These are phyloP conservation scores for Backusella sp. DNA, from an alignment of 192 early-diverging fungal genomes.

Conservation along the genomic window DNA sequence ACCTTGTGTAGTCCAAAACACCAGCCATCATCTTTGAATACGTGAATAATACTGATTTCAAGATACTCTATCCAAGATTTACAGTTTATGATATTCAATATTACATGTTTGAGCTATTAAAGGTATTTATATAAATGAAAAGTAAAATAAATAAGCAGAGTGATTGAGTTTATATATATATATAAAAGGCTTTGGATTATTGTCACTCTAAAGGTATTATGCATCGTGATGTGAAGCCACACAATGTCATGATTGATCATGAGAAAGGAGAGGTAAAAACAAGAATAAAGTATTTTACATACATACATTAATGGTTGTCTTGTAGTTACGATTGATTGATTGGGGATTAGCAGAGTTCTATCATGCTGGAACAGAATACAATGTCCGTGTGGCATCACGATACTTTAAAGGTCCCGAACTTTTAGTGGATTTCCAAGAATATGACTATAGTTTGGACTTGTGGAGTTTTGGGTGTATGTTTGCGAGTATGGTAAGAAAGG, in stretches of 20 bases:
- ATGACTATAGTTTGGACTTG: conserved; percentile 99
- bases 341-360: conserved; percentile 99
- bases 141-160: too few species aligned
- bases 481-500: conserved; percentile 86
- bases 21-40: conserved; percentile 96
- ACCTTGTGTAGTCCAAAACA: conserved; percentile 74
- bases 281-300: neutral
- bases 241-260: conserved; percentile 99
- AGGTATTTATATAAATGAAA: conserved; percentile 45
- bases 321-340: conserved; percentile 90
- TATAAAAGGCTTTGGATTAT: conserved; percentile 85
- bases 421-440: conserved; percentile 96
- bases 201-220: conserved; percentile 99
- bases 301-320: neutral
- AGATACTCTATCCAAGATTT: conserved; percentile 91
- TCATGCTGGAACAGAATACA: conserved; percentile 95
- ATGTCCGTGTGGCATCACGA: conserved; percentile 96
- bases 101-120: conserved; percentile 96
- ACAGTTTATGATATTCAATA: conserved; percentile 94
- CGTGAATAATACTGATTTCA: conserved; percentile 98
- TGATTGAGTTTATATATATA: neutral
- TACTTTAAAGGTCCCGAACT: conserved; percentile 99
- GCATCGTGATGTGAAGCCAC: conserved; percentile 99
- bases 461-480: conserved; percentile 99
- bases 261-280: conserved; percentile 67